These are phyloP conservation scores for Pholiota adiposa DNA, from an alignment of 1,284 basidiomycete genomes.

Conservation along the genomic window DNA sequence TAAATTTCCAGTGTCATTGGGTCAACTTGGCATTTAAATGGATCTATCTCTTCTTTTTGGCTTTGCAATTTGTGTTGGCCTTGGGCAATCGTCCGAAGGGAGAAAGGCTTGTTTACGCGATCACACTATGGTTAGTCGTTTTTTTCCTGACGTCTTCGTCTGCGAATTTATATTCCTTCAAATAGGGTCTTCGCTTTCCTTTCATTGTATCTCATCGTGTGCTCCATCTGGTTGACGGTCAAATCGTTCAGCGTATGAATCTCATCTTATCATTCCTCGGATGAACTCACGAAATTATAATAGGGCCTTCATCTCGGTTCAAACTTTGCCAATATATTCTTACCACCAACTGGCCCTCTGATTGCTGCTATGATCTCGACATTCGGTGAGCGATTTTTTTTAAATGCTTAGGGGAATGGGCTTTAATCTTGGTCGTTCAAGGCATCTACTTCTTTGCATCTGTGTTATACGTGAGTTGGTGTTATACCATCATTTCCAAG, in stretches of 20 bases:
- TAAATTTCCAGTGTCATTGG: conserved; percentile 78
- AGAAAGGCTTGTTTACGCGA: conserved; percentile 81
- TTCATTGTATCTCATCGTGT: conserved; percentile 81
- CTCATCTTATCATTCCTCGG: not conserved
- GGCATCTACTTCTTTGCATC: conserved; percentile 85
- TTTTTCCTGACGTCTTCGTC: not conserved
- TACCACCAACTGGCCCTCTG: conserved; percentile 79
- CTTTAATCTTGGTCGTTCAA: conserved; percentile 26
- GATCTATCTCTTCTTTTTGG: conserved; percentile 88
- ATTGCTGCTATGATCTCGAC: conserved; percentile 90
- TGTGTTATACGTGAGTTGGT: conserved; percentile 80
- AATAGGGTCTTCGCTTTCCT: conserved; percentile 80
- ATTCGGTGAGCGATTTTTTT: conserved; percentile 55
- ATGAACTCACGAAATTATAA: not conserved
- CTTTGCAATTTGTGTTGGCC: conserved; percentile 90
- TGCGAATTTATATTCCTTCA: conserved; percentile 4
- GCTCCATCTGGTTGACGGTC: conserved; percentile 84
- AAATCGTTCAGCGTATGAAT: conserved; percentile 72
- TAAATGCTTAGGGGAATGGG: not conserved
- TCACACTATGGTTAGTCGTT: conserved; percentile 73
- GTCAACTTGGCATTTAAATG: conserved; percentile 85
- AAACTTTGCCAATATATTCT: conserved; percentile 64
- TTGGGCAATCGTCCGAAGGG: conserved; percentile 96
- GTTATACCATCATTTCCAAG: no score
- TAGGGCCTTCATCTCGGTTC: not conserved